phyloP scores from a whole-genome alignment of 495 filamentous ascomycete genomes.

The Lepraria neglecta region DNA sequence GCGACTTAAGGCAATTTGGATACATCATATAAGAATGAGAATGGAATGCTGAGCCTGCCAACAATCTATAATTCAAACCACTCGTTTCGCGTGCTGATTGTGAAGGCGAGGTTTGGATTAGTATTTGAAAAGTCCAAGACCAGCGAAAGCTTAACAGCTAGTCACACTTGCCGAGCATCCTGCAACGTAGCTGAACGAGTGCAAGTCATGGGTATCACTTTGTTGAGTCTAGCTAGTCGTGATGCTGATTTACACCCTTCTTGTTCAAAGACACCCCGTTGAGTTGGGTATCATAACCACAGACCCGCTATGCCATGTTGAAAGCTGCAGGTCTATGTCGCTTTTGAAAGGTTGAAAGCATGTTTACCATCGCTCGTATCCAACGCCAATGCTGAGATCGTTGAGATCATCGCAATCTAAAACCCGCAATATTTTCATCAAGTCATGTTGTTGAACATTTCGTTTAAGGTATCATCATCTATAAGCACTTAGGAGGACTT shows the following conservation, averaged over 20 bases:
- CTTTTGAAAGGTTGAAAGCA: conserved; percentile 16
- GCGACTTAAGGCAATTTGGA: not conserved
- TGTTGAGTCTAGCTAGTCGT: conserved; percentile 8
- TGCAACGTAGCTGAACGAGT: not conserved
- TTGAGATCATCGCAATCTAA: conserved; percentile 32
- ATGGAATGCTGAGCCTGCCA: not conserved
- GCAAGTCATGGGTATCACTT: not conserved
- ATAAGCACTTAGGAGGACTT: conserved; percentile 41
- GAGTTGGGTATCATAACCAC: conserved; percentile 16
- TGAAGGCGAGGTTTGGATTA: too few relatives aligned
- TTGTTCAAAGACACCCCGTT: conserved; percentile 14
- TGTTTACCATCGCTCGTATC: not conserved
- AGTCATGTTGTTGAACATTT: conserved; percentile 46
- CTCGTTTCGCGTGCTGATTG: not conserved
- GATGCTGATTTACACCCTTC: not conserved
- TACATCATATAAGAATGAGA: not conserved
- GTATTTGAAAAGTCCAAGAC: not conserved
- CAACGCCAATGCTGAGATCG: conserved; percentile 58
- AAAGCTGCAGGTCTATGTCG: conserved; percentile 18
- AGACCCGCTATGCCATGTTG: conserved; percentile 22
- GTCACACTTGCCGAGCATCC: too few relatives aligned
- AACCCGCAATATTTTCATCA: conserved; percentile 15
- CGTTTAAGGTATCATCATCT: conserved; percentile 31
- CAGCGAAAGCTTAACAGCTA: too few relatives aligned
- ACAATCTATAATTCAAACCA: too few relatives aligned